Base-by-base conservation (phyloP, 805 yeast species). In the Saccharomyces kudriavzevii region DNA sequence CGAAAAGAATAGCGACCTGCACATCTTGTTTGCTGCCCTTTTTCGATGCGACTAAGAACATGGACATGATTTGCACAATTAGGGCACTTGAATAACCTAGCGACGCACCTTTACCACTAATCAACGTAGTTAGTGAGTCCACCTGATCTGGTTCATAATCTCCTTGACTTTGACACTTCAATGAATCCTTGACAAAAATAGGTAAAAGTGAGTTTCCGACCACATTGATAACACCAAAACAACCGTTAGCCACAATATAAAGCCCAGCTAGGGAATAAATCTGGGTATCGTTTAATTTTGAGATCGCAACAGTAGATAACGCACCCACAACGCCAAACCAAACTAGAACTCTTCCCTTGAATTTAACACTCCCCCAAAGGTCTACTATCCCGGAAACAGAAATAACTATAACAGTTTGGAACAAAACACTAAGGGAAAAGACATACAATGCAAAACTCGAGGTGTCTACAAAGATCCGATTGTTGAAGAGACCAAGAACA, bases 171-270 rank as follows among this genome's bases (percentile, higher is more conserved):
- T 52, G 45, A 48, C 55, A 53, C 31, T 59, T 62, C 24, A 70
- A 54, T 49, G 73, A 72, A 54, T 77, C 77, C 14, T 75, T 68
- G 1, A 82, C 85, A 40, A 87, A 67, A 0, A 79, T 74, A 0
- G 94, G 90, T 46, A 87, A 66, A 58, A 81, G 80, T 1, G 94
- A 83, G 65, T 87, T 87, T 5, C 90, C 91, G 58, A 90, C 85
- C 10, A 87, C 92, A 52, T 83, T 83, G 2, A 84, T 89, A 8
- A 86, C 88, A 0, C 95, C 95, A 67, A 80, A 87, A 24, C 86
- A 79, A 14, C 85, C 74, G 60, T 85, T 87, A 1, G 89, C 84
- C 0, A 82, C 49, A 5, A 85, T 76, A 14, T 87, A 85, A 14
- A 83, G 67, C 0, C 80, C 24, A 0, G 85, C 73, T 17, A 72